These are phyloP conservation scores for Taphrina betulina DNA, from an alignment of 1,139 yeast species.

Conservation along the genomic window DNA sequence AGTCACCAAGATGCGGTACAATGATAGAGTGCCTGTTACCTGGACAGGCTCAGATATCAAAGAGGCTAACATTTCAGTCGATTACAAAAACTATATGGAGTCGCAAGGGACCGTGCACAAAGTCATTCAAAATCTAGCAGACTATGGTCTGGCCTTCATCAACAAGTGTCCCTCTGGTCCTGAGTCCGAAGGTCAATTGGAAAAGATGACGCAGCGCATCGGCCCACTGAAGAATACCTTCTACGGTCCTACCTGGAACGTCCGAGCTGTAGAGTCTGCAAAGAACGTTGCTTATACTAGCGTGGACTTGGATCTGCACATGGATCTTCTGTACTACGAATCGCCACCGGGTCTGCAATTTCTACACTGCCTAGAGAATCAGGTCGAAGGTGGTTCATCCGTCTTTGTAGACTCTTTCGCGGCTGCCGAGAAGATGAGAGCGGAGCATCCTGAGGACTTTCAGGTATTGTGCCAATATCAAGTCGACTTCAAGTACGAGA, in stretches of 20 bases:
- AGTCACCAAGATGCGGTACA: conserved; percentile 41
- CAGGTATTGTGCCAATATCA: conserved; percentile 64
- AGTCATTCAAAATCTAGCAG: conserved; percentile 54
- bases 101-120: conserved; percentile 48
- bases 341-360: conserved; percentile 82
- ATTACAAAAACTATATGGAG: conserved; percentile 51
- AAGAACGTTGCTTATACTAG: conserved; percentile 73
- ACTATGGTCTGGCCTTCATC: conserved; percentile 61
- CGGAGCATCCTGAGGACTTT: conserved; percentile 62
- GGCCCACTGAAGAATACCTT: conserved; percentile 74
- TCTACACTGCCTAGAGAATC: conserved; percentile 64
- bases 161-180: conserved; percentile 52
- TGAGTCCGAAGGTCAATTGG: conserved; percentile 44
- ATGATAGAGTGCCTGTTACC: conserved; percentile 49
- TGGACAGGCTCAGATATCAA: conserved; percentile 42
- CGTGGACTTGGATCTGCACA: conserved; percentile 68
- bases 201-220: conserved; percentile 56
- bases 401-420: conserved; percentile 72
- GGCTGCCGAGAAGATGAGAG: conserved; percentile 59
- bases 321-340: conserved; percentile 77
- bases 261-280: conserved; percentile 60
- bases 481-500: conserved; percentile 67
- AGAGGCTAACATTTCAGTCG: conserved; percentile 42
- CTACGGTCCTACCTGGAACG: conserved; percentile 74
- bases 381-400: conserved; percentile 67